A percentile compares a stretch with the other conserved stretches of the same genome.
These are phyloP conservation scores for Aspergillus pseudoviridinutans DNA, from an alignment of 2,329 filamentous ascomycete species.

Conservation along the genomic window DNA sequence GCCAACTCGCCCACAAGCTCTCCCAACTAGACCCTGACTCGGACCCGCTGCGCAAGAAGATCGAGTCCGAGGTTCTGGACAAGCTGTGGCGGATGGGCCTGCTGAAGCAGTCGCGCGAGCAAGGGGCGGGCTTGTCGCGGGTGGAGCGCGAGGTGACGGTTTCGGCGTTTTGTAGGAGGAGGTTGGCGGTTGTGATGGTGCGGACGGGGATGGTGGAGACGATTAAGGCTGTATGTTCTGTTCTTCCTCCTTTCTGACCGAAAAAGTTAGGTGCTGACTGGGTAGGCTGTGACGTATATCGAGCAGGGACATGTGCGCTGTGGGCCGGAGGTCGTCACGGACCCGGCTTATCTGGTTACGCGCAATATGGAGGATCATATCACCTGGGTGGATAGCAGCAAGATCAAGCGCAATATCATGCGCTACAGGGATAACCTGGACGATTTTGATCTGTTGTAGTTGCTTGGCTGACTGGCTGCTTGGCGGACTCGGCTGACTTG, in stretches of 20 bases:
- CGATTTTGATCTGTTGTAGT: constrained; percentile 84
- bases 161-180: constrained; percentile 75
- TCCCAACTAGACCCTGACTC: constrained; percentile 73
- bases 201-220: constrained; percentile 87
- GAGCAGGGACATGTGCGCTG: constrained; percentile 93
- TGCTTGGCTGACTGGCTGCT: background rate
- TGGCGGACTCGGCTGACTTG: background rate
- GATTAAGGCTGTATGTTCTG: constrained; percentile 63
- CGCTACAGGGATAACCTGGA: constrained; percentile 92
- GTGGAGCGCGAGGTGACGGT: constrained; percentile 90
- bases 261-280: constrained; percentile 7
- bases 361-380: constrained; percentile 92
- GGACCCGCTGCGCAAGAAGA: constrained; percentile 72
- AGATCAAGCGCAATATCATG: constrained; percentile 95
- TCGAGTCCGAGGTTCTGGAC: constrained; percentile 81
- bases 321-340: constrained; percentile 83
- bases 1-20: constrained; percentile 84
- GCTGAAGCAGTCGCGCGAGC: constrained; percentile 68
- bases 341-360: constrained; percentile 84
- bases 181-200: constrained; percentile 88
- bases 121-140: constrained; percentile 63
- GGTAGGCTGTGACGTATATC: constrained; percentile 64
- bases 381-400: constrained; percentile 92
- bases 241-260: constrained; percentile 8
- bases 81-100: constrained; percentile 94